Evolutionary conservation across 306 rosid genomes (phyloP).

Genomic region (Senna siamea): DNA sequence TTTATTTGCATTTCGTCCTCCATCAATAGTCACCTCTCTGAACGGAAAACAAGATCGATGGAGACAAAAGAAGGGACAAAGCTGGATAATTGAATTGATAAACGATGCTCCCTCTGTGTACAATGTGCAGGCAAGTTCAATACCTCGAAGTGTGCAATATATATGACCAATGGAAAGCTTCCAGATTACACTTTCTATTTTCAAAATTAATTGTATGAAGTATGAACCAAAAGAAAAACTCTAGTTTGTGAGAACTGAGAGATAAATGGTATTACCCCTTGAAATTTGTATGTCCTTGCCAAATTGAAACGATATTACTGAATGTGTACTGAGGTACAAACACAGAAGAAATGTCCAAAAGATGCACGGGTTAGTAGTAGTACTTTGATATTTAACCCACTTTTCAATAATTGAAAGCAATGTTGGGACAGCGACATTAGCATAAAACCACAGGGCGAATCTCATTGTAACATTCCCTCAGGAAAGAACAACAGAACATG

Average conservation of each 20-base stretch:
- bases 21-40: background rate
- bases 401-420: background rate
- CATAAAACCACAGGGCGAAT: background rate
- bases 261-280: too few relatives aligned
- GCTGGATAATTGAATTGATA: background rate
- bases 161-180: background rate
- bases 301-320: too few relatives aligned
- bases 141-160: background rate
- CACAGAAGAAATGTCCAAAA: background rate
- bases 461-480: background rate
- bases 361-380: background rate
- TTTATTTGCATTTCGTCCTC: background rate
- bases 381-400: background rate
- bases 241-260: too few relatives aligned
- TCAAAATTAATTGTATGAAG: too few relatives aligned
- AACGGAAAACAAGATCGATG: background rate
- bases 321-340: background rate
- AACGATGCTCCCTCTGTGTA: background rate
- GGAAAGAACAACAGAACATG: background rate
- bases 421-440: background rate
- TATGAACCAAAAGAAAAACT: too few relatives aligned
- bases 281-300: too few relatives aligned
- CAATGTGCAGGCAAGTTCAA: background rate
- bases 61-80: background rate
- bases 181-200: too few relatives aligned